These are phyloP conservation scores for Taxillus chinensis DNA, from an alignment of 164 flowering plant genomes.

Conservation along the genomic window DNA sequence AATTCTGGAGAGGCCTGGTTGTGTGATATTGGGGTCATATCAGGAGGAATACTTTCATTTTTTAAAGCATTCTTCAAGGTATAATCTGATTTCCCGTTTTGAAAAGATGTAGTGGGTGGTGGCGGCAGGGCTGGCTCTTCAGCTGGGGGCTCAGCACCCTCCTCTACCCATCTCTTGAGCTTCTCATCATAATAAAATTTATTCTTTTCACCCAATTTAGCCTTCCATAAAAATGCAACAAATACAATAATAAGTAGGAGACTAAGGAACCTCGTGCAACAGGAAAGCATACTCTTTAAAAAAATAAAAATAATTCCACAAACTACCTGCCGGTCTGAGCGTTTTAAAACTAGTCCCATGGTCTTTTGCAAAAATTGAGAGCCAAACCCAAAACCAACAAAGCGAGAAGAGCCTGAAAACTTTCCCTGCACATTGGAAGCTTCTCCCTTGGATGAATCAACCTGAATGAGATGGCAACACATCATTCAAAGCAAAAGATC, in stretches of 20 bases:
- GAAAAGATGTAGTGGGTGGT: constrained; percentile 72
- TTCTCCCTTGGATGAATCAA: constrained; percentile 37
- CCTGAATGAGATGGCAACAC: constrained; percentile 14
- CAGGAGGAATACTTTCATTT: constrained; percentile 26
- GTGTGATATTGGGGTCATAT: constrained; percentile 33
- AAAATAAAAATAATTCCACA: not conserved
- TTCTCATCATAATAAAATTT: constrained; percentile 94
- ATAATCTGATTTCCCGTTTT: constrained; percentile 50
- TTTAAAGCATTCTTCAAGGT: constrained; percentile 34
- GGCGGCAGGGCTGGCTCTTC: constrained; percentile 78
- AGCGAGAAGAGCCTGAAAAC: constrained; percentile 50
- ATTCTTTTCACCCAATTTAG: constrained; percentile 82
- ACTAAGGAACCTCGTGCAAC: not conserved
- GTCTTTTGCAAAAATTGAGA: constrained; percentile 76
- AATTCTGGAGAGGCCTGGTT: constrained; percentile 32
- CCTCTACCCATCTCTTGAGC: constrained; percentile 96
- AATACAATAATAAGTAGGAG: not conserved
- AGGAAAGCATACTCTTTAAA: not conserved
- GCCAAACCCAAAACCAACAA: constrained; percentile 73
- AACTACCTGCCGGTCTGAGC: constrained; percentile 59
- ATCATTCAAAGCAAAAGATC: no score
- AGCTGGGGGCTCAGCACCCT: constrained; percentile 79
- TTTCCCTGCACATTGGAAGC: constrained; percentile 34
- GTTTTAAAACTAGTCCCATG: constrained; percentile 66
- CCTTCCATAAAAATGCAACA: constrained; percentile 32